Evolutionary conservation across 1,284 basidiomycete species (phyloP), one percentile per base, ranked within the genome.

Genomic region (Peniophora sp.): DNA sequence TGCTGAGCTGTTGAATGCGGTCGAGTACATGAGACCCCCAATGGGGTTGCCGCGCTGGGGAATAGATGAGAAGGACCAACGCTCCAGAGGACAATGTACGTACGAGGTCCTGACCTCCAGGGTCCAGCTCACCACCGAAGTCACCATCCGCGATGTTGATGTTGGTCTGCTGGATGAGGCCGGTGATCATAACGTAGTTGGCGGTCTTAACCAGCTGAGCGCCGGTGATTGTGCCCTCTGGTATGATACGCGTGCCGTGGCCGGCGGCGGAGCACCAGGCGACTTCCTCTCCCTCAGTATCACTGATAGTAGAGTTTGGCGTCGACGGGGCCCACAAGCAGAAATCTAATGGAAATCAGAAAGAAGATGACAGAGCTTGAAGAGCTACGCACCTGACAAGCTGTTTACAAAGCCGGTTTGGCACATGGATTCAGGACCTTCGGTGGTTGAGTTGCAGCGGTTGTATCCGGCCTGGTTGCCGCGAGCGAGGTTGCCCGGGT

Each of bases 181-280:
- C 85, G 41, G 73, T 69, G 52, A 84, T 69, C 60, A 85, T 80
- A 35, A 86, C 69, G 61, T 88, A 89, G 56, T 82, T 73, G 11
- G 74, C 73, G 0, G 83, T 85, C 56, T 75, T 69, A 24, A 85
- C 73, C 62, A 83, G 75, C 63, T 88, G 84, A 2, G 85, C 74
- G 56, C 83, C 85, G 34, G 72, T 69, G 54, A 89, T 69, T 5
- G 83, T 70, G 22, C 80, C 81, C 16, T 73, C 65, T 44, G 83
- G 82, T 20, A 89, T 84, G 27, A 77, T 63, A 48, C 86, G 83
- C 0, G 82, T 71, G 9, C 86, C 85, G 52, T 74, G 75, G n/a
- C 81, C 79, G 48, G 75, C 72, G 61, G 79, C 82, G 36, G 84
- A 84, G 70, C 87, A 91, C 78, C 79, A 90, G 0, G 84, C 80